phyloP scores from a whole-genome alignment of 495 filamentous ascomycete genomes.

The Umbilicaria muhlenbergii region DNA sequence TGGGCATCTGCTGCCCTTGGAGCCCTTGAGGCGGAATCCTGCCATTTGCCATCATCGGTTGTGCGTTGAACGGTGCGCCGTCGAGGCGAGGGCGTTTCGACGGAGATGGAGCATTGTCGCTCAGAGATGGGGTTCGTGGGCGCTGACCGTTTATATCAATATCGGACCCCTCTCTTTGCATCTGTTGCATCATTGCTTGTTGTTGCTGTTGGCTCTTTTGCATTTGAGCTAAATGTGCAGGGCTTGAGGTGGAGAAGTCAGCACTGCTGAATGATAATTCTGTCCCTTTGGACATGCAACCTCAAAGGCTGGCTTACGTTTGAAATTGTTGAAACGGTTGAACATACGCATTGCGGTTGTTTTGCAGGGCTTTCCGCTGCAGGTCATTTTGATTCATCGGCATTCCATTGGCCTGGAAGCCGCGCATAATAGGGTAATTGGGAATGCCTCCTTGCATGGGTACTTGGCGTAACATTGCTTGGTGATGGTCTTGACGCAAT shows the following conservation, averaged over 20 bases:
- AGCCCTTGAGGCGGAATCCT: constrained; percentile 56
- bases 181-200: constrained; percentile 46
- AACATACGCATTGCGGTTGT: constrained; percentile 38
- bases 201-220: constrained; percentile 50
- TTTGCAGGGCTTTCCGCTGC: constrained; percentile 60
- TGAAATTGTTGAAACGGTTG: constrained; percentile 5
- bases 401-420: constrained; percentile 32
- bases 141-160: constrained; percentile 76
- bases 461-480: constrained; percentile 43
- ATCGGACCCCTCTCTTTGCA: constrained; percentile 74
- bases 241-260: background rate
- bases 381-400: constrained; percentile 37
- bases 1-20: constrained; percentile 53
- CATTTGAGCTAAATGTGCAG: constrained; percentile 45
- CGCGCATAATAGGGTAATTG: constrained; percentile 36
- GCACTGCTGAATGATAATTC: constrained; percentile 5
- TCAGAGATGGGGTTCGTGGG: constrained; percentile 64
- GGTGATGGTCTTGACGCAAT: constrained; percentile 48
- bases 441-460: too few species aligned
- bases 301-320: background rate
- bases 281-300: constrained; percentile 7
- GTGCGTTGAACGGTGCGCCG: constrained; percentile 51
- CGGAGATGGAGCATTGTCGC: constrained; percentile 82
- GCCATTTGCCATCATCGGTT: constrained; percentile 67
- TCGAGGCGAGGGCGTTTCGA: constrained; percentile 86